Percentiles rank a stretch among this genome's conserved stretches.
phyloP scores from a whole-genome alignment of 768 basidiomycete genomes.

The Grammothele lineata region DNA sequence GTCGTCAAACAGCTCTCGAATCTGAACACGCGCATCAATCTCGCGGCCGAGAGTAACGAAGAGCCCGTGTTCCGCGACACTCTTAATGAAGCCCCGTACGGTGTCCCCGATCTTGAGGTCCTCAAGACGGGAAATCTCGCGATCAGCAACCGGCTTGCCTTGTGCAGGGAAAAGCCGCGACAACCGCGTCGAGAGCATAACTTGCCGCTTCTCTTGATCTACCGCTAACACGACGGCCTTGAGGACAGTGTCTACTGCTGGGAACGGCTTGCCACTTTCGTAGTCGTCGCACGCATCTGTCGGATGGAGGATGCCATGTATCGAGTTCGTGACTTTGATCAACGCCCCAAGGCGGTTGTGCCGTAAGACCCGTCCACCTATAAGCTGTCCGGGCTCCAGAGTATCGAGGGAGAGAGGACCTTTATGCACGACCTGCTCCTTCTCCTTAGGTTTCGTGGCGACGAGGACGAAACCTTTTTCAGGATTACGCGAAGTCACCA shows the following conservation, averaged over 20 bases:
- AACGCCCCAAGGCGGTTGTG: slow-evolving; percentile 70
- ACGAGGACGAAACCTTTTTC: slow-evolving; percentile 87
- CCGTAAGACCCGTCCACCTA: slow-evolving; percentile 76
- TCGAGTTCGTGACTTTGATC: slow-evolving; percentile 67
- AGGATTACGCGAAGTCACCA: slow-evolving; percentile 85
- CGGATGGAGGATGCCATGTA: slow-evolving; percentile 76
- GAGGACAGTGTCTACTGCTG: slow-evolving; percentile 60
- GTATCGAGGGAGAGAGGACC: slow-evolving; percentile 58
- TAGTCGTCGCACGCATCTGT: slow-evolving; percentile 84
- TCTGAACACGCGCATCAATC: slow-evolving; percentile 91
- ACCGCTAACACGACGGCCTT: slow-evolving; percentile 69
- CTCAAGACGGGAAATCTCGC: slow-evolving; percentile 56
- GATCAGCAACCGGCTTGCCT: slow-evolving; percentile 50
- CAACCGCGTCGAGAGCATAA: slow-evolving; percentile 76
- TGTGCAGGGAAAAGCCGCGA: slow-evolving; percentile 63
- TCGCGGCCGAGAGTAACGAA: slow-evolving; percentile 82
- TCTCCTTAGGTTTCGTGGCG: slow-evolving; percentile 63
- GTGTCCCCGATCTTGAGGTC: slow-evolving; percentile 69
- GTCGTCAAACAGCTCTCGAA: slow-evolving; percentile 90
- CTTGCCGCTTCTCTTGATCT: slow-evolving; percentile 59
- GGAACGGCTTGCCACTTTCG: slow-evolving; percentile 50
- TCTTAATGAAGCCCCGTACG: slow-evolving; percentile 89
- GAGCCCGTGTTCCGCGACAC: slow-evolving; percentile 78
- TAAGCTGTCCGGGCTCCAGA: slow-evolving; percentile 65
- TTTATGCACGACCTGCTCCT: slow-evolving; percentile 43